Conservation (phyloP, 257 asterid species). For the Ligustrum vulgare region DNA sequence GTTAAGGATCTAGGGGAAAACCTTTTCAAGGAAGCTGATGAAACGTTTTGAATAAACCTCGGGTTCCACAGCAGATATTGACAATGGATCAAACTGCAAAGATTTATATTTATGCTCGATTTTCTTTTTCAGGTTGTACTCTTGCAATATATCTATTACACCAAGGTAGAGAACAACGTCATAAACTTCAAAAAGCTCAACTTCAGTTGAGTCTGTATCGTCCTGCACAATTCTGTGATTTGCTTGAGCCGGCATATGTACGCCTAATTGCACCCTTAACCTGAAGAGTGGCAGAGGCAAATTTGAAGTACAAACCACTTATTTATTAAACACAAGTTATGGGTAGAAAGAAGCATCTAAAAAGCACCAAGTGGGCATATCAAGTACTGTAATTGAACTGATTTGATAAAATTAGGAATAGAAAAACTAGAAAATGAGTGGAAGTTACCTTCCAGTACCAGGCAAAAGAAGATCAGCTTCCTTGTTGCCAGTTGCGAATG, state of each 20-base stretch:
- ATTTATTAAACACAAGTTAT: not conserved
- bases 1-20: slow-evolving; percentile 53
- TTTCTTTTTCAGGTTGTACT: slow-evolving; percentile 78
- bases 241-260: slow-evolving; percentile 98
- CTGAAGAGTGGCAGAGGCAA: slow-evolving; percentile 34
- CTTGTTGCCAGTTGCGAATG: slow-evolving; percentile 46
- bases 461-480: slow-evolving; percentile 59
- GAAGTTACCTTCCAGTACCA: slow-evolving; percentile 51
- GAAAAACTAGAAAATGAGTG: slow-evolving; percentile 1
- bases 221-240: slow-evolving; percentile 59
- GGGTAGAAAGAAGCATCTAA: not conserved
- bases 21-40: slow-evolving; percentile 57
- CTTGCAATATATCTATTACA: slow-evolving; percentile 82
- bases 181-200: slow-evolving; percentile 84
- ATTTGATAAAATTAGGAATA: not conserved
- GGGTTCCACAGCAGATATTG: slow-evolving; percentile 79
- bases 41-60: slow-evolving; percentile 69
- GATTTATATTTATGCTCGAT: slow-evolving; percentile 72
- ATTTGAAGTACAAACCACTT: not conserved
- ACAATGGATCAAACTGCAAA: slow-evolving; percentile 62
- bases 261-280: slow-evolving; percentile 93
- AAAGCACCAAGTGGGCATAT: not conserved
- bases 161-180: slow-evolving; percentile 94
- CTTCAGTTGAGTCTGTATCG: slow-evolving; percentile 51
- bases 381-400: not conserved